Evolutionary conservation across 768 basidiomycete genomes (phyloP), one percentile per base, ranked within the genome.

Genomic region (Harrya chromipes): DNA sequence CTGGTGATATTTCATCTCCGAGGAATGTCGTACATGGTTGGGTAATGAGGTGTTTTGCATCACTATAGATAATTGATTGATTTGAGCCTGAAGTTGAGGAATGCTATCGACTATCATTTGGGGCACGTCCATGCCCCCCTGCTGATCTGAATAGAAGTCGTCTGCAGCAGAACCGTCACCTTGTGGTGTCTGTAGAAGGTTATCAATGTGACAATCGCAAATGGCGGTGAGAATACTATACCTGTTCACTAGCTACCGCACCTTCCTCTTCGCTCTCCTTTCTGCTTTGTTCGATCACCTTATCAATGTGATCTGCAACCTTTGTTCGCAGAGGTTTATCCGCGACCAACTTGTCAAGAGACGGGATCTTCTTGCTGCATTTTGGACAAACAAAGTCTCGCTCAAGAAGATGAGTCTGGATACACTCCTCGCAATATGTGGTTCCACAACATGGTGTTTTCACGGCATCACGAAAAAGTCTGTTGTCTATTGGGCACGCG

Each of bases 381-480:
- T 84, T 83, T 8, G 92, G 94, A 70, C 95, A 98, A 49, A 87
- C 73, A 69, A 98, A 98, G 73, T 97, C 94, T 70, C 90, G 84
- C 68, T 98, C 95, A 55, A 95, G 80, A 43, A 99, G 76, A 70
- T 94, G 80, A 37, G 90, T 93, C 68, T 94, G 90, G 55, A 99
- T 90, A 72, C 95, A 97, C 68, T 98, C 95, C 71, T 98, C 94
- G 77, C 95, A 97, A 70, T 90, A 99, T 12, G 80, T 63, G 36
- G 85, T 90, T 58, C 81, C 82, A 74, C 95, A 98, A 71, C 95
- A 97, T 2, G 97, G 95, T 3, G 92, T 94, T 71, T 90, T 88
- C 64, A 95, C 90, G 40, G 94, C 93, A 63, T 97, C 93, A 59
- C 88, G 87, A 69, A 97, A 84, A 27, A 98, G 82, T 74, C 86